These are phyloP conservation scores for Alectoria sarmentosa DNA, from an alignment of 495 filamentous ascomycete species.

Conservation along the genomic window DNA sequence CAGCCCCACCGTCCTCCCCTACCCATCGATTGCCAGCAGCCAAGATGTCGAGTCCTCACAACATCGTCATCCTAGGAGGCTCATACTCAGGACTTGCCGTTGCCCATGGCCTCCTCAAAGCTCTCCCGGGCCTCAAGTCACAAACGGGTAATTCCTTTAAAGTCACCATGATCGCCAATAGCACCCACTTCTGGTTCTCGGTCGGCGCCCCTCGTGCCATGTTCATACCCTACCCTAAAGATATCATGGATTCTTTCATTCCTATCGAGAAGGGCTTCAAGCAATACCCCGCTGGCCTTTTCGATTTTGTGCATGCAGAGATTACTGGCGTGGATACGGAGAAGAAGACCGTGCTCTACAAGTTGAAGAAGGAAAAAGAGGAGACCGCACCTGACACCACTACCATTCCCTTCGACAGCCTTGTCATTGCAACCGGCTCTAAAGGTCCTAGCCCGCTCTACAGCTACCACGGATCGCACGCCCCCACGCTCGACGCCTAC, in stretches of 20 bases:
- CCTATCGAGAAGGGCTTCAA: constrained; percentile 34
- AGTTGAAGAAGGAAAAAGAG: constrained; percentile 20
- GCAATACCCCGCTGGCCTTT: constrained; percentile 29
- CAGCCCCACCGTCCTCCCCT: background rate
- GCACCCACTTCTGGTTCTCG: constrained; percentile 52
- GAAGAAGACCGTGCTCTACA: constrained; percentile 26
- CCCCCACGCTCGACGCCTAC: constrained; percentile 26
- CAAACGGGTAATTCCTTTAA: constrained; percentile 28
- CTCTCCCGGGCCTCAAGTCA: constrained; percentile 25
- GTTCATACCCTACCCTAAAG: constrained; percentile 36
- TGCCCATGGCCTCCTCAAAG: constrained; percentile 46
- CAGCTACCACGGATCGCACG: constrained; percentile 28
- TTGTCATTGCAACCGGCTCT: constrained; percentile 35
- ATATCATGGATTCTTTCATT: constrained; percentile 41
- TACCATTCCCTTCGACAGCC: constrained; percentile 30
- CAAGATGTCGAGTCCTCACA: constrained; percentile 22
- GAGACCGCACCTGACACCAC: constrained; percentile 8
- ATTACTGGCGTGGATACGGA: constrained; percentile 26
- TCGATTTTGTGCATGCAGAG: constrained; percentile 34
- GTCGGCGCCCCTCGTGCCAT: constrained; percentile 48
- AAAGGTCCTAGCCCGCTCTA: constrained; percentile 25
- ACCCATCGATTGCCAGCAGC: background rate
- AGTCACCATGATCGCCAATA: constrained; percentile 38
- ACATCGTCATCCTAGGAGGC: constrained; percentile 49
- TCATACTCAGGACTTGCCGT: constrained; percentile 44